Percentiles rank a stretch among this genome's conserved stretches.
phyloP scores from a whole-genome alignment of 1,284 basidiomycete species.

The Melampsora americana region DNA sequence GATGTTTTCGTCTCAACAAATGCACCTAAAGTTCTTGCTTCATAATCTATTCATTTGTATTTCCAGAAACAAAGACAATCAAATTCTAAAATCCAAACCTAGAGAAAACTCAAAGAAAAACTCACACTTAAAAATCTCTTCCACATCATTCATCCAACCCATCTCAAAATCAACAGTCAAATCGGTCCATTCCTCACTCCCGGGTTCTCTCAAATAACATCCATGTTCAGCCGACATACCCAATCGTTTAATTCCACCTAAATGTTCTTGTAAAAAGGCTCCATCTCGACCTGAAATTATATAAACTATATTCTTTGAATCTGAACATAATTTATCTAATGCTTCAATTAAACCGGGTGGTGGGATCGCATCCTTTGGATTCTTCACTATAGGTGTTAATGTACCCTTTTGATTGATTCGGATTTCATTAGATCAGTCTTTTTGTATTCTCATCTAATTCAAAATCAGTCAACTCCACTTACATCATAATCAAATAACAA shows the following conservation, averaged over 20 bases:
- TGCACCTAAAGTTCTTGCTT: conserved; percentile 75
- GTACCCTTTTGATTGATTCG: conserved; percentile 67
- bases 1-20: conserved; percentile 96
- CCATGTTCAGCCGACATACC: conserved; percentile 97
- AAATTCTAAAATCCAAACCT: not conserved
- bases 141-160: conserved; percentile 94
- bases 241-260: conserved; percentile 76
- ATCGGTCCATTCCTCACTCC: conserved; percentile 67
- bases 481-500: conserved; percentile 96
- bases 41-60: conserved; percentile 52
- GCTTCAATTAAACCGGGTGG: conserved; percentile 71
- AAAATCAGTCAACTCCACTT: conserved; percentile 51
- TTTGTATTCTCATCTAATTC: too few relatives aligned
- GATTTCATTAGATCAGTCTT: conserved; percentile 6
- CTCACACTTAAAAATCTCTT: conserved; percentile 92
- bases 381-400: conserved; percentile 92
- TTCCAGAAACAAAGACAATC: not conserved
- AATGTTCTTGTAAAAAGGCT: conserved; percentile 82
- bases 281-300: conserved; percentile 97
- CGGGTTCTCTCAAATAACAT: conserved; percentile 76
- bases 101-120: not conserved
- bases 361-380: conserved; percentile 81
- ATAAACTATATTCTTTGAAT: conserved; percentile 86
- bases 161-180: conserved; percentile 89
- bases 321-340: conserved; percentile 68